Evolutionary conservation across 306 rosid genomes (phyloP), one percentile per base, ranked within the genome.

Genomic region (Citrullus colocynthis): DNA sequence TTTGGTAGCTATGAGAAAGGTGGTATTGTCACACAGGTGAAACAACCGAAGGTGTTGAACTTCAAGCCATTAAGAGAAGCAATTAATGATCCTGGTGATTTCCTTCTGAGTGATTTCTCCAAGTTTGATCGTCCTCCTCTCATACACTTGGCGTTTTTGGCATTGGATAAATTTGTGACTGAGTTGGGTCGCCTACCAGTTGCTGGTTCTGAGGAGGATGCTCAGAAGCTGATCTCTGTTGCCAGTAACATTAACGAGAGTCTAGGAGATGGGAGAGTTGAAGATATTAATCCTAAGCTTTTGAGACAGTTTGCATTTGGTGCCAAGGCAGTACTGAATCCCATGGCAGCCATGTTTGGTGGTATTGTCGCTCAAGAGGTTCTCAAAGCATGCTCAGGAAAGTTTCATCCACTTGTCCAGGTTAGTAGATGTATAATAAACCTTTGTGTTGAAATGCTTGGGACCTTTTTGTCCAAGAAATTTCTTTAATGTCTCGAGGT

Each of bases 331-430:
- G 97, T 90, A 13, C 85, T 94, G 81, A 94, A 89, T 80, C 97
- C 98, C 59, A 92, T 92, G 98, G 97, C 98, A 84, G 96, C 98
- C 56, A 94, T 94, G 97, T 90, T 94, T 85, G 98, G 98, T 78
- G 98, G 98, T 73, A 87, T 94, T 81, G 98, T 94, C 36, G 98
- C 97, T 80, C 98, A 94, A 78, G 98, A 94, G 87, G 93, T 94
- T 66, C 90, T 94, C 42, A 94, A 94, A 89, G 98, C 97, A 58
- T 94, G 96, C 81, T 91, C 97, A n/a, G 98, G 97, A 79, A 94
- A 94, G 87, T 94, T 92, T 79, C 95, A 94, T 86, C 98, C 98
- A 59, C 96, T 94, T 74, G 89, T 83, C 78, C 98, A 94, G 90
- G 97, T 92, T 66, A 74, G 78, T 76, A 57, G 45, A 45, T 74